A percentile compares a stretch with the other conserved stretches of the same genome.
These are phyloP conservation scores for Myriosclerotinia duriaeana DNA, from an alignment of 2,329 filamentous ascomycete species.

Conservation along the genomic window DNA sequence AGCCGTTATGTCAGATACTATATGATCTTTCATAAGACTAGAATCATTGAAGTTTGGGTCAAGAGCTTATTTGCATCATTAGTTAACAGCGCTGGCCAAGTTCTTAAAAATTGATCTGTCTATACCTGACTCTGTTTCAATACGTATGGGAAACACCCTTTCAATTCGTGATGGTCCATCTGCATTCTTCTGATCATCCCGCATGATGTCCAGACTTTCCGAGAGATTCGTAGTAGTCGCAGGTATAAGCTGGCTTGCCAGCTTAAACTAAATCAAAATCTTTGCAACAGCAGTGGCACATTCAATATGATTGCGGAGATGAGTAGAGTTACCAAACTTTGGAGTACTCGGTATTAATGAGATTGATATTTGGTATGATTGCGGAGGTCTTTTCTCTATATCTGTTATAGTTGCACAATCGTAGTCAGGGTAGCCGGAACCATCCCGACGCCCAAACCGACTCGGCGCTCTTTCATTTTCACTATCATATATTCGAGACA, in stretches of 20 bases:
- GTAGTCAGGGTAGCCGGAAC: not conserved
- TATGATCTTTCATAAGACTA: not conserved
- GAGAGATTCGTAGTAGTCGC: too few relatives aligned
- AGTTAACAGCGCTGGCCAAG: not conserved
- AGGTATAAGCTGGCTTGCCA: not conserved
- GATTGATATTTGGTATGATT: not conserved
- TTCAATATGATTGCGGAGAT: not conserved
- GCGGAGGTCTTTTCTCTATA: not conserved
- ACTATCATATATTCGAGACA: not conserved
- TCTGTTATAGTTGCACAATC: not conserved
- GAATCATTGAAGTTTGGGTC: too few relatives aligned
- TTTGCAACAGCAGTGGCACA: not conserved
- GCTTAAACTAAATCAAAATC: not conserved
- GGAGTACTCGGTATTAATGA: not conserved
- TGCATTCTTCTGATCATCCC: not conserved
- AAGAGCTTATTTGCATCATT: not conserved
- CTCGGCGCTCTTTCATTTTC: not conserved
- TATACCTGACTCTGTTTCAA: constrained; percentile 17
- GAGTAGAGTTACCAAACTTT: not conserved
- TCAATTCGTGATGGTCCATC: constrained; percentile 8
- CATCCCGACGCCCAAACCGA: not conserved
- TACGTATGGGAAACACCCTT: constrained; percentile 23
- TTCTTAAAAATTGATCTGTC: not conserved
- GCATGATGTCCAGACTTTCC: not conserved
- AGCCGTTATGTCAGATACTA: not conserved